Conservation (phyloP, 2,329 filamentous ascomycete genomes). For the Arthrobotrys pseudoclavata region DNA sequence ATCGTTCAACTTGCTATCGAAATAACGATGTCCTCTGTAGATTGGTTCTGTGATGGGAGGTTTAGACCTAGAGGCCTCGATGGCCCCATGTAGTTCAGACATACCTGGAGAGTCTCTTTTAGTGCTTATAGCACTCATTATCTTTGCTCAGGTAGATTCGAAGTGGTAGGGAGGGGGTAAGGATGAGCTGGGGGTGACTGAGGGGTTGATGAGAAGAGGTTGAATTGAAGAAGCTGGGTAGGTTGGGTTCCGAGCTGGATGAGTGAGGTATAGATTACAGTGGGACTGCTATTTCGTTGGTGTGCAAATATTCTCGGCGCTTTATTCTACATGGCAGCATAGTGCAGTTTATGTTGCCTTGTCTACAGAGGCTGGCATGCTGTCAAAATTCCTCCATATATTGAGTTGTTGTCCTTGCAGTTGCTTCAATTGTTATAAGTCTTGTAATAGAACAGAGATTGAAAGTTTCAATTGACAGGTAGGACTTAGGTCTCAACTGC, state of each 20-base stretch:
- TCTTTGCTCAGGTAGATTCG: not conserved
- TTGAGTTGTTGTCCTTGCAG: too few relatives aligned
- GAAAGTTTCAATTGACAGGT: too few relatives aligned
- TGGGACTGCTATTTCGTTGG: not conserved
- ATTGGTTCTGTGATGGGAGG: not conserved
- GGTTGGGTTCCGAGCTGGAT: not conserved
- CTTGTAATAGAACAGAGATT: too few relatives aligned
- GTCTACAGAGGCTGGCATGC: not conserved
- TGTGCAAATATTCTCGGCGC: not conserved
- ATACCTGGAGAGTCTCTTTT: not conserved
- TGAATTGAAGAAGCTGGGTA: not conserved
- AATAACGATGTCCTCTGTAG: constrained; percentile 4
- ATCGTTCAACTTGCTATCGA: not conserved
- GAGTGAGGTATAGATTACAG: too few relatives aligned
- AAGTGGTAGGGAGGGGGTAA: not conserved
- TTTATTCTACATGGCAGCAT: not conserved
- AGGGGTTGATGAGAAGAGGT: not conserved
- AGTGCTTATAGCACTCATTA: not conserved
- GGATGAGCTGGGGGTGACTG: not conserved
- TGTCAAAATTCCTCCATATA: too few relatives aligned
- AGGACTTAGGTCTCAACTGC: too few relatives aligned
- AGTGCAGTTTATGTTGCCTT: not conserved
- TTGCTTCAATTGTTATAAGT: too few relatives aligned
- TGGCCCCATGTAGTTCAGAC: not conserved
- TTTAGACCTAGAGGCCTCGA: not conserved